Evolutionary conservation across 441 rosid species (phyloP).

Genomic region (Geranium incanum): DNA sequence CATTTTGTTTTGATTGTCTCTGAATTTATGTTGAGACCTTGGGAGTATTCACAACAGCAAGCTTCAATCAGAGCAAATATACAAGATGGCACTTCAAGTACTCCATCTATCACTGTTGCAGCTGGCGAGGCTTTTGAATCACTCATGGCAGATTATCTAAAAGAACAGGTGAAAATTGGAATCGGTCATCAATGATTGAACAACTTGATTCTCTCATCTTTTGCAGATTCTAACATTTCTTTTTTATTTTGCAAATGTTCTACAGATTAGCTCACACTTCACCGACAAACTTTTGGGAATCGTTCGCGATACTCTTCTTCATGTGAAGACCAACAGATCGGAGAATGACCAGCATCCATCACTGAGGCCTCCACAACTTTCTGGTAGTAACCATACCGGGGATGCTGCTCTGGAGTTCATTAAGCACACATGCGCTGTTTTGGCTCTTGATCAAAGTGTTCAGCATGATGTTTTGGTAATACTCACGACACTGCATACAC

Average conservation of each 20-base stretch:
- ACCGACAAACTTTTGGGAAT: slow-evolving; percentile 62
- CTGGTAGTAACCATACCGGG: slow-evolving; percentile 31
- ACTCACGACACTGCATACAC: not conserved
- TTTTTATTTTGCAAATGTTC: slow-evolving; percentile 10
- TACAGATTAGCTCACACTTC: slow-evolving; percentile 67
- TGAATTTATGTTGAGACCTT: slow-evolving; percentile 79
- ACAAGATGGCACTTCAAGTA: slow-evolving; percentile 41
- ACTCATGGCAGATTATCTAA: slow-evolving; percentile 55
- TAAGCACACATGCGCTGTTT: slow-evolving; percentile 67
- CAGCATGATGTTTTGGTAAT: slow-evolving; percentile 84
- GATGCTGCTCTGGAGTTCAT: slow-evolving; percentile 77
- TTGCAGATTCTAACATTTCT: slow-evolving; percentile 16
- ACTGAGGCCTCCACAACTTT: slow-evolving; percentile 25
- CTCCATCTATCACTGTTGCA: slow-evolving; percentile 59
- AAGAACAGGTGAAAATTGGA: slow-evolving; percentile 50
- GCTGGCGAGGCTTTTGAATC: slow-evolving; percentile 68
- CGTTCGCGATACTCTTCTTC: slow-evolving; percentile 53
- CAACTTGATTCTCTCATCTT: slow-evolving; percentile 15
- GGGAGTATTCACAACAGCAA: slow-evolving; percentile 63
- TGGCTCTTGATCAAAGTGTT: slow-evolving; percentile 75
- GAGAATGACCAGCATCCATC: slow-evolving; percentile 28
- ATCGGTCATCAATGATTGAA: slow-evolving; percentile 13
- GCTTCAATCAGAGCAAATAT: slow-evolving; percentile 38
- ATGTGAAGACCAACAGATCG: slow-evolving; percentile 44
- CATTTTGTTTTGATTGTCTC: slow-evolving; percentile 77